Evolutionary conservation across 495 filamentous ascomycete genomes (phyloP).

Genomic region (Penicillium paradoxum): DNA sequence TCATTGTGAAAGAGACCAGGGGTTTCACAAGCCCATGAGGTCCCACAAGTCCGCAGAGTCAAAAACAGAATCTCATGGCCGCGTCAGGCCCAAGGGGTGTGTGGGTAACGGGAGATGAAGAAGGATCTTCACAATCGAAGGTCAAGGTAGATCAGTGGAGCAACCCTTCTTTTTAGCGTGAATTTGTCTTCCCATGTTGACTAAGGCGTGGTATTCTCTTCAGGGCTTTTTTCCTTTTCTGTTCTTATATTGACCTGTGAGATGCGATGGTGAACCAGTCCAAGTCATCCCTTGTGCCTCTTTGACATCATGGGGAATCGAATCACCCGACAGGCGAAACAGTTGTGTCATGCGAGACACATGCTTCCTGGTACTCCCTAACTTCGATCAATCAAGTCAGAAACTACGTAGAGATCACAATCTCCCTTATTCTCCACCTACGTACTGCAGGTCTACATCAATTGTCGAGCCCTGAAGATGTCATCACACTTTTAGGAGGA

Average conservation of each 20-base stretch:
- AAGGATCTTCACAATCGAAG: constrained; percentile 5
- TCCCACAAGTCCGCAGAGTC: constrained; percentile 18
- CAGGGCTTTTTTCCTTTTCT: background rate
- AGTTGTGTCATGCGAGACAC: constrained; percentile 1
- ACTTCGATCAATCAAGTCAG: background rate
- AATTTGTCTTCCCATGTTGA: background rate
- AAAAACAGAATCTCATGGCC: constrained; percentile 1
- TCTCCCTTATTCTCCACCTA: background rate
- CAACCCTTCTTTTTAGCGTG: constrained; percentile 1
- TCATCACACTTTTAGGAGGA: constrained; percentile 16
- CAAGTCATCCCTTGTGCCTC: constrained; percentile 7
- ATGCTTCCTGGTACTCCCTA: constrained; percentile 5
- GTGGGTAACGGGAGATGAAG: background rate
- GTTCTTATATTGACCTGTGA: background rate
- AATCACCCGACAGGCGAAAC: constrained; percentile 15
- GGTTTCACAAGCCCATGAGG: constrained; percentile 25
- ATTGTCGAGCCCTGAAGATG: background rate
- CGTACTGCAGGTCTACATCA: background rate
- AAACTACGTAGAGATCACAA: background rate
- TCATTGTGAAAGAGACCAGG: constrained; percentile 20
- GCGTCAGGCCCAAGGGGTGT: background rate
- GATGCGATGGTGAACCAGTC: background rate
- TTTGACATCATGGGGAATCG: constrained; percentile 10
- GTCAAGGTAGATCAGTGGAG: constrained; percentile 8
- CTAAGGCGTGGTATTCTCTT: background rate